These are phyloP conservation scores for Aureobasidium sp. DNA, from an alignment of 2,329 filamentous ascomycete species.

Conservation along the genomic window DNA sequence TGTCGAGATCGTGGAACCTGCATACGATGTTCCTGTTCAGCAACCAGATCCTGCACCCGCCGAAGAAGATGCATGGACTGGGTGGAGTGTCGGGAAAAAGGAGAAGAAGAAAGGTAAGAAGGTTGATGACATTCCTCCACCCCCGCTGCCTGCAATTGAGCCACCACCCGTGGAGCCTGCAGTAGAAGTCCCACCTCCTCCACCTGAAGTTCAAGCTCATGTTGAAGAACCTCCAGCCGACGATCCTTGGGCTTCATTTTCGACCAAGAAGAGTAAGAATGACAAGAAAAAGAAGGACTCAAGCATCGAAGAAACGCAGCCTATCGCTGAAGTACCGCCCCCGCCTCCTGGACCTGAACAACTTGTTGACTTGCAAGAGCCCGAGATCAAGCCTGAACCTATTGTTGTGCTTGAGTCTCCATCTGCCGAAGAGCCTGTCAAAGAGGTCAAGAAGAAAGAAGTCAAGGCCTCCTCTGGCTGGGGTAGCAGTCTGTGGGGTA, in stretches of 20 bases:
- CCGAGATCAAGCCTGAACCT: conserved; percentile 12
- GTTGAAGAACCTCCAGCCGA: conserved; percentile 20
- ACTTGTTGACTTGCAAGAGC: neutral
- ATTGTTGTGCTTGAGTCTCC: neutral
- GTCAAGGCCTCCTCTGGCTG: conserved; percentile 30
- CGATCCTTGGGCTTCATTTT: conserved; percentile 24
- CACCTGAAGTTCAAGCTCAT: conserved; percentile 16
- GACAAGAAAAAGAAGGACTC: conserved; percentile 45
- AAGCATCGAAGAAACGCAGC: conserved; percentile 35
- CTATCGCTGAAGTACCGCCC: conserved; percentile 19
- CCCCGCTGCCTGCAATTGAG: conserved; percentile 43
- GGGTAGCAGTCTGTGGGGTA: conserved; percentile 24
- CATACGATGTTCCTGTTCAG: conserved; percentile 9
- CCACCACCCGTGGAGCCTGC: conserved; percentile 29
- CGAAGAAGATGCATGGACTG: conserved; percentile 28
- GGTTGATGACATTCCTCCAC: conserved; percentile 39
- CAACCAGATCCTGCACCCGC: conserved; percentile 22
- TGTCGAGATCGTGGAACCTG: conserved; percentile 34
- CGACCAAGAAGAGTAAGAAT: conserved; percentile 43
- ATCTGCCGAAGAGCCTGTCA: conserved; percentile 18
- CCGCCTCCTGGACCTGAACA: conserved; percentile 19
- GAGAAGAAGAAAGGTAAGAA: conserved; percentile 51
- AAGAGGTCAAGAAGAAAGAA: conserved; percentile 34
- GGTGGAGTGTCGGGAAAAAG: conserved; percentile 42
- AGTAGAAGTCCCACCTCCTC: neutral